Conservation (phyloP, 805 yeast species). For the Torulaspora microellipsoides region DNA sequence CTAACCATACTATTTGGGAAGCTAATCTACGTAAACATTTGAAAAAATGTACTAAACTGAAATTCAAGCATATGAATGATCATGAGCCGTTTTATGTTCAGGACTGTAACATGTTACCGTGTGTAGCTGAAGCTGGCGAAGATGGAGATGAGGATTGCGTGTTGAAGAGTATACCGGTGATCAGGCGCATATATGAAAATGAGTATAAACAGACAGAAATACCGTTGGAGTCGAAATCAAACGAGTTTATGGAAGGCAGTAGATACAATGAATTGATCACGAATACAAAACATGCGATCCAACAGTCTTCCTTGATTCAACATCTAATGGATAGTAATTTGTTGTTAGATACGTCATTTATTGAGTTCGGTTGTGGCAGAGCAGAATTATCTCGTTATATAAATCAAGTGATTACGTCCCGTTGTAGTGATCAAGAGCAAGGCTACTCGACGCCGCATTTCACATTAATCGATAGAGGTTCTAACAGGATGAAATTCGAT, state of each 20-base stretch:
- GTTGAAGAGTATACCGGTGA: slow-evolving; percentile 31
- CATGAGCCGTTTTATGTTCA: slow-evolving; percentile 47
- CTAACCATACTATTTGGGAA: slow-evolving; percentile 68
- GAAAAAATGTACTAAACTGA: slow-evolving; percentile 52
- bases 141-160: slow-evolving; percentile 10
- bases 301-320: slow-evolving; percentile 76
- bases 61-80: slow-evolving; percentile 30
- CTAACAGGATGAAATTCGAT: slow-evolving; percentile 76
- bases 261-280: slow-evolving; percentile 45
- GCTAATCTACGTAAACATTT: slow-evolving; percentile 52
- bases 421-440: slow-evolving; percentile 18
- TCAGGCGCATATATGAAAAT: slow-evolving; percentile 38
- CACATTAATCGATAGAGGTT: slow-evolving; percentile 70
- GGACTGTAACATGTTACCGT: slow-evolving; percentile 40
- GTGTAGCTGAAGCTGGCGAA: slow-evolving; percentile 3
- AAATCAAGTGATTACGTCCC: slow-evolving; percentile 21
- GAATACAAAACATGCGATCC: slow-evolving; percentile 71
- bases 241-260: slow-evolving; percentile 32
- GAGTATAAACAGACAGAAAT: slow-evolving; percentile 31
- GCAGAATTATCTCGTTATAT: slow-evolving; percentile 75
- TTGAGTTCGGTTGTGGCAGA: slow-evolving; percentile 90
- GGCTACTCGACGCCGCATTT: slow-evolving; percentile 33
- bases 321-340: slow-evolving; percentile 42
- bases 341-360: slow-evolving; percentile 34
- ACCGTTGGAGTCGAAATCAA: slow-evolving; percentile 26